Evolutionary conservation across 352 stramenopile species (phyloP), one percentile per base, ranked within the genome.

Genomic region (Phytophthora tubulina): DNA sequence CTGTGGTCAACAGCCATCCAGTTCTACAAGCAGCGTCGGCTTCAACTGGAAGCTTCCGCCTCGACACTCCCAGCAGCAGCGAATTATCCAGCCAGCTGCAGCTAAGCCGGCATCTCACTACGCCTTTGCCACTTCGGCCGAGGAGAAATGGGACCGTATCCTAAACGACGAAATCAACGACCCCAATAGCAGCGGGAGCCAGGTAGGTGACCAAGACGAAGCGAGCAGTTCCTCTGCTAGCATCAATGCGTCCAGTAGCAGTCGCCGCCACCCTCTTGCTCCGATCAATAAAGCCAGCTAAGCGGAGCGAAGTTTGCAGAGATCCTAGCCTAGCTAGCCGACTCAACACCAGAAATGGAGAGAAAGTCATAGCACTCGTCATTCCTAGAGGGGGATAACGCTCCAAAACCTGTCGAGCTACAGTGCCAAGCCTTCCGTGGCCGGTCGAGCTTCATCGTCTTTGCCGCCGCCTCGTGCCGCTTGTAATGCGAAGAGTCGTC

Each of bases 121-220:
- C 39, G 55, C 60, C 30, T 72, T 74, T 44, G 75, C 78, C 6
- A 80, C 59, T 1, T 81, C 48, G 33, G 82, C 76, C 3, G 86
- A 93, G 73, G 84, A 90, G 51, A 93, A 93, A 64, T 93, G 86
- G 86, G 86, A 93, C 69, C 79, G 78, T 31, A 93, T 93, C 52
- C 73, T 93, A 32, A 38, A 32, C 9, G 59, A 70, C 42, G 79
- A 90, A 49, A 60, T 86, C 14, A 73, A 79, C 32, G 55, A 61
- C 32, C 52, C 32, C 39, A 60, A 65, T 33, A 68, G 52, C 14
- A 53, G 21, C 30, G 48, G 36, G 46, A 50, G 48, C 46, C 66
- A 72, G 39, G 69, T 45, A 67, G 50, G 35, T 27, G 63, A 67
- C 27, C 41, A 71, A 7, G 51, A 57, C 30, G 50, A 50, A 60